phyloP scores from a whole-genome alignment of 306 rosid species.

The Fragaria ananassa region DNA sequence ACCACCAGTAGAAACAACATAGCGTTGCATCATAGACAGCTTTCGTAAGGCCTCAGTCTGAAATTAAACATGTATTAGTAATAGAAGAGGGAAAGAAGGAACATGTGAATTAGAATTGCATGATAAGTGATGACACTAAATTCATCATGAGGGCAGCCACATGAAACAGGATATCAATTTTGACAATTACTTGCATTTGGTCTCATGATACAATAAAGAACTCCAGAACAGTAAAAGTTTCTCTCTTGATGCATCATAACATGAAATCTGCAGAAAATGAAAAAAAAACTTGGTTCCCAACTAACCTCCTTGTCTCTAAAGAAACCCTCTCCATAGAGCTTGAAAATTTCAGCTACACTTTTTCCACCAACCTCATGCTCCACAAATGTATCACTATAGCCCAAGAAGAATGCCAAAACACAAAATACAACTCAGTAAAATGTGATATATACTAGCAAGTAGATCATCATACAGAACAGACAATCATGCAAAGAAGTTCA shows the following conservation, averaged over 20 bases:
- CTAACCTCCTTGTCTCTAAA: slow-evolving; percentile 92
- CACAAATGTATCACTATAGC: slow-evolving; percentile 71
- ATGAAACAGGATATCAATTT: background rate
- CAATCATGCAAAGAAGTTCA: background rate
- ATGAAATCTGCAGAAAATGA: slow-evolving; percentile 12
- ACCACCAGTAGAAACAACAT: slow-evolving; percentile 93
- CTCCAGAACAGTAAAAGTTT: background rate
- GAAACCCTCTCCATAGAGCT: slow-evolving; percentile 68
- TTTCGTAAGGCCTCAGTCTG: slow-evolving; percentile 73
- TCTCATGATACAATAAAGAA: background rate
- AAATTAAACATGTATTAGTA: slow-evolving; percentile 17
- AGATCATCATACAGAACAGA: slow-evolving; percentile 11
- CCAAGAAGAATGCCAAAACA: slow-evolving; percentile 23
- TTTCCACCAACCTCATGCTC: slow-evolving; percentile 68
- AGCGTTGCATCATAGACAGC: slow-evolving; percentile 56
- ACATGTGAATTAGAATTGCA: background rate
- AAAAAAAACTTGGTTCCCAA: slow-evolving; percentile 20
- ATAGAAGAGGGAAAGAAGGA: background rate
- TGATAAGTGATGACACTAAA: background rate
- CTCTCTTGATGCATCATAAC: background rate
- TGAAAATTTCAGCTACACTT: slow-evolving; percentile 84
- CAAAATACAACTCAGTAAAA: slow-evolving; percentile 28
- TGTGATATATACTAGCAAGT: slow-evolving; percentile 8
- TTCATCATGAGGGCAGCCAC: background rate
- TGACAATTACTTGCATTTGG: background rate